Conservation (phyloP, 2,329 filamentous ascomycete genomes). For the Colletotrichum sp. region DNA sequence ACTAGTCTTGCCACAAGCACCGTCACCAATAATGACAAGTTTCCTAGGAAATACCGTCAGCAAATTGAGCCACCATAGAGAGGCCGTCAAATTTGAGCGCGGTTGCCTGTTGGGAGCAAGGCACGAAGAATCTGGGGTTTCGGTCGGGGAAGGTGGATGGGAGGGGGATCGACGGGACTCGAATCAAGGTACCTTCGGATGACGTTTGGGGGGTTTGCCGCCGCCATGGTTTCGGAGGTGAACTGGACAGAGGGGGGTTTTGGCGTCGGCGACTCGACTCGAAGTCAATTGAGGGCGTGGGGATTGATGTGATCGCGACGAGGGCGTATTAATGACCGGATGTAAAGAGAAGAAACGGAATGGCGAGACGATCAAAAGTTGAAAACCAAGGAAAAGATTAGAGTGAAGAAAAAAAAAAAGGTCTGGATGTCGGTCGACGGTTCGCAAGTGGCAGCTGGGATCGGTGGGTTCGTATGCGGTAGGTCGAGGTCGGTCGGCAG, state of each 20-base stretch:
- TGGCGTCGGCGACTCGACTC: neutral
- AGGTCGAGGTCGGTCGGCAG: neutral
- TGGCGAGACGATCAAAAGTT: neutral
- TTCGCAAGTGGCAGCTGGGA: neutral
- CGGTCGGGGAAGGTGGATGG: neutral
- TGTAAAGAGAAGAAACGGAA: neutral
- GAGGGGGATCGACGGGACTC: neutral
- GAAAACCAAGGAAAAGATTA: neutral
- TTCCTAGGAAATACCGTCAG: slow-evolving; percentile 63
- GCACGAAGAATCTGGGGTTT: neutral
- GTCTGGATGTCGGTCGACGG: neutral
- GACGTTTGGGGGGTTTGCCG: slow-evolving; percentile 57
- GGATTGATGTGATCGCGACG: neutral
- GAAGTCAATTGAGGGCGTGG: slow-evolving; percentile 5
- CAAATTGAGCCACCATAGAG: neutral
- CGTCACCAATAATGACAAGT: slow-evolving; percentile 95
- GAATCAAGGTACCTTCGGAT: slow-evolving; percentile 66
- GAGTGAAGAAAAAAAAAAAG: neutral
- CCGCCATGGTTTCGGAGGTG: slow-evolving; percentile 41
- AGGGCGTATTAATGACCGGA: neutral
- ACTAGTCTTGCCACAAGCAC: slow-evolving; percentile 98
- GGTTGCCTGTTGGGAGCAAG: neutral
- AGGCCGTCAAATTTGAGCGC: neutral
- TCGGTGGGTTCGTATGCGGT: slow-evolving; percentile 12
- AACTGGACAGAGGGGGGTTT: neutral